Conservation (phyloP, 805 yeast genomes). For the Wickerhamomyces alni region DNA sequence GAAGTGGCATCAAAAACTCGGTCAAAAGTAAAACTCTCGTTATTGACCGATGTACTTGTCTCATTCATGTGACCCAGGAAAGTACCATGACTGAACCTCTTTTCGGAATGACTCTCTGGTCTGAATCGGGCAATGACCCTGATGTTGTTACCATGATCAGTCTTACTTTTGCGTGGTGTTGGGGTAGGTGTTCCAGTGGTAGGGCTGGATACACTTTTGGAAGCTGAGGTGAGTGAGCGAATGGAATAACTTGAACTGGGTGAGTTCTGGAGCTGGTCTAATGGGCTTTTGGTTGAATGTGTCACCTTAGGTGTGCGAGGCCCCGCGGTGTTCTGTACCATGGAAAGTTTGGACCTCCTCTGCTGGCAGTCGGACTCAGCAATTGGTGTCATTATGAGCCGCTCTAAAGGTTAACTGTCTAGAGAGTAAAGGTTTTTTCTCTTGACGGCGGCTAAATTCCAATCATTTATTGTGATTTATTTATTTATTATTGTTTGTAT, state of each 20-base stretch:
- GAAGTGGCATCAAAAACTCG: slow-evolving; percentile 48
- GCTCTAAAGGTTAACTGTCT: no score
- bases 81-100: slow-evolving; percentile 5
- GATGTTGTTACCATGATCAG: slow-evolving; percentile 36
- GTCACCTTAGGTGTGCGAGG: not conserved
- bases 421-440: no score
- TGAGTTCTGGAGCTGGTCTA: not conserved
- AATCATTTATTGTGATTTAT: no score
- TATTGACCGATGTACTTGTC: slow-evolving; percentile 7
- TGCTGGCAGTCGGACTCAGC: no score
- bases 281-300: not conserved
- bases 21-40: slow-evolving; percentile 51
- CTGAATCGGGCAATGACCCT: slow-evolving; percentile 71
- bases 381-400: no score
- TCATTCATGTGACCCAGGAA: slow-evolving; percentile 14
- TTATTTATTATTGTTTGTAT: no score
- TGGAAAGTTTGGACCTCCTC: no score
- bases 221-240: no score
- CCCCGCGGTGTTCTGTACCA: no score
- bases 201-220: no score
- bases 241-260: no score
- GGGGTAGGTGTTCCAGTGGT: not conserved
- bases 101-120: slow-evolving; percentile 41
- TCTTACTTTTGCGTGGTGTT: not conserved
- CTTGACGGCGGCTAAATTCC: no score